Conservation (phyloP, 1,284 basidiomycete species). For the Leccinum huronense region DNA sequence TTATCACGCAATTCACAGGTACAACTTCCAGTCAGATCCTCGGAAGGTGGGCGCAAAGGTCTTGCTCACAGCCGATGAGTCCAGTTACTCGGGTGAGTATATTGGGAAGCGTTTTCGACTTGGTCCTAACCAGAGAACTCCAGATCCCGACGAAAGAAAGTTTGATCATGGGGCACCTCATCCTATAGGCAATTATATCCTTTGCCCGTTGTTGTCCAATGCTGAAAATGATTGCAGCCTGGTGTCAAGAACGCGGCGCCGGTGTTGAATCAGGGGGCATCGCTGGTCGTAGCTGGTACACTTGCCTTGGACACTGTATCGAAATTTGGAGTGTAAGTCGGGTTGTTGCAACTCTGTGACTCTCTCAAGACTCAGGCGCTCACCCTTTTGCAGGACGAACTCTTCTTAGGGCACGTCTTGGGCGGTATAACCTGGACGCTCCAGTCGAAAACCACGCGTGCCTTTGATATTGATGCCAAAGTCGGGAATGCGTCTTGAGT, state of each 20-base stretch:
- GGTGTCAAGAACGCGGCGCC: constrained; percentile 41
- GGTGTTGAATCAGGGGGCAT: constrained; percentile 34
- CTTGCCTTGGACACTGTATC: constrained; percentile 62
- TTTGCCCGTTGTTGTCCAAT: not conserved
- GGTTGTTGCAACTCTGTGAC: not conserved
- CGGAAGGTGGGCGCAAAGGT: constrained; percentile 54
- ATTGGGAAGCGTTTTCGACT: no score
- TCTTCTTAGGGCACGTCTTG: constrained; percentile 59
- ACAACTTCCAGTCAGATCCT: constrained; percentile 68
- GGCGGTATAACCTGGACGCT: constrained; percentile 63
- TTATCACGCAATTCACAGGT: constrained; percentile 38
- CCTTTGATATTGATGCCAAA: constrained; percentile 40
- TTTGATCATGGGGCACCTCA: constrained; percentile 54
- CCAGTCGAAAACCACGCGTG: constrained; percentile 48
- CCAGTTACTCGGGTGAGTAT: constrained; percentile 31
- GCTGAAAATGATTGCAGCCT: constrained; percentile 32
- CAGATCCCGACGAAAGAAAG: constrained; percentile 45
- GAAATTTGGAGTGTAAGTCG: constrained; percentile 52
- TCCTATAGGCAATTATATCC: constrained; percentile 60
- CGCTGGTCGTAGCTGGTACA: constrained; percentile 70
- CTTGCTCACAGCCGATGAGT: constrained; percentile 47
- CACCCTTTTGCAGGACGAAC: constrained; percentile 39
- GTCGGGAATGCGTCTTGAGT: constrained; percentile 34
- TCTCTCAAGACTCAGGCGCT: not conserved
- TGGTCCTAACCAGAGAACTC: constrained; percentile 28